Conservation (phyloP, 2,329 filamentous ascomycete species). For the Tolypocladium capitatum region DNA sequence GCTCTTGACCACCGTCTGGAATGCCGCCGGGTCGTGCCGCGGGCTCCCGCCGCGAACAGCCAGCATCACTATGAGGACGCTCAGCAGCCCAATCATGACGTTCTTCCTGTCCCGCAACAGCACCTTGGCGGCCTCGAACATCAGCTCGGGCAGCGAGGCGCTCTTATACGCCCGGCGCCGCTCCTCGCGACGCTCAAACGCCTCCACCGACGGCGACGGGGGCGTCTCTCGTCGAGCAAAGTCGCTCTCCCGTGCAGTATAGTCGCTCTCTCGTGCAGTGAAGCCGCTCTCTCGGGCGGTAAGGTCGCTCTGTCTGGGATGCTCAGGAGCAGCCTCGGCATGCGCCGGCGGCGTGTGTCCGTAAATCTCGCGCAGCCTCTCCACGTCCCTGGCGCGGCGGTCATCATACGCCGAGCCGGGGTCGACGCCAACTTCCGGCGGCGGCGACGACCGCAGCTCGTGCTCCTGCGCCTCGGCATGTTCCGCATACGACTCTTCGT, state of each 20-base stretch:
- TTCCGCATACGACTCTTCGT: conserved; percentile 2
- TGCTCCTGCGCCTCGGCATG: conserved; percentile 1
- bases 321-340: conserved; percentile 5
- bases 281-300: no score
- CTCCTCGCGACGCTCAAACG: conserved; percentile 17
- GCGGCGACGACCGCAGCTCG: conserved; percentile 4
- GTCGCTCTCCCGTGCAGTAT: no score
- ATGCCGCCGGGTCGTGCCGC: conserved; percentile 10
- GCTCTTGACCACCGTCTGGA: conserved; percentile 13
- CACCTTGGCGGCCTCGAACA: conserved; percentile 40
- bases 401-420: conserved; percentile 13
- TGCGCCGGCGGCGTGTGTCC: conserved; percentile 19
- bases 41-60: conserved; percentile 22
- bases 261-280: no score
- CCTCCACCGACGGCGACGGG: conserved; percentile 9
- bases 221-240: conserved; percentile 6
- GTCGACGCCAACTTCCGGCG: conserved; percentile 5
- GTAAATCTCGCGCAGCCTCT: conserved; percentile 41
- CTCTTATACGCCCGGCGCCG: conserved; percentile 20
- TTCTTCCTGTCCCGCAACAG: conserved; percentile 46
- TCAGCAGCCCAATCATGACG: conserved; percentile 40
- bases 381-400: conserved; percentile 31
- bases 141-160: conserved; percentile 38
- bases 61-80: conserved; percentile 38
- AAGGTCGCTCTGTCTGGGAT: conserved; percentile 4